phyloP scores from a whole-genome alignment of 345 rosid genomes.

The Arabis hirsuta region DNA sequence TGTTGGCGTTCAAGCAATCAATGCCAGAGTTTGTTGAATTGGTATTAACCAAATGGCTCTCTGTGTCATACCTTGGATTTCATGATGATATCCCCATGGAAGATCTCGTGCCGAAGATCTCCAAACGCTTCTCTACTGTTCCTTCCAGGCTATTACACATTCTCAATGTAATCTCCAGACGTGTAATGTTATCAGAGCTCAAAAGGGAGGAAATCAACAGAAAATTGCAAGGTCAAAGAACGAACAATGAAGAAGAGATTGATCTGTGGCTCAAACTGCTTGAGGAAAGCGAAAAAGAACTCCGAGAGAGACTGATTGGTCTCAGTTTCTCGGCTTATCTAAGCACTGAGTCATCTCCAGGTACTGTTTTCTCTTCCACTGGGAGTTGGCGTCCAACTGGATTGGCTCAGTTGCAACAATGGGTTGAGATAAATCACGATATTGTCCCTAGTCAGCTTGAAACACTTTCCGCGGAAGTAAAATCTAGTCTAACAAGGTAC shows the following conservation, averaged over 20 bases:
- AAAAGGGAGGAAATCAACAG: conserved; percentile 62
- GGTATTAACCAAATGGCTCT: conserved; percentile 71
- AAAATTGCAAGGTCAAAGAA: conserved; percentile 44
- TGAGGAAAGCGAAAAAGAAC: conserved; percentile 73
- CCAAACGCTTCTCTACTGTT: conserved; percentile 50
- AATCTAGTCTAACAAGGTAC: conserved; percentile 52
- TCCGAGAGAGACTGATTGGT: conserved; percentile 75
- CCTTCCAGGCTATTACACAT: conserved; percentile 76
- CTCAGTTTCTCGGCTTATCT: conserved; percentile 60
- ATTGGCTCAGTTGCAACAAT: conserved; percentile 71
- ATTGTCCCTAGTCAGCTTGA: conserved; percentile 48
- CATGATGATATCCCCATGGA: conserved; percentile 46
- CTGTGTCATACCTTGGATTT: conserved; percentile 51
- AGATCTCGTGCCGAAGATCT: conserved; percentile 51
- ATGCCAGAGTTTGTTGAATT: conserved; percentile 63
- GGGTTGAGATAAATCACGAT: conserved; percentile 58
- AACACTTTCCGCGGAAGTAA: conserved; percentile 52
- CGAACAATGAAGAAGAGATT: conserved; percentile 42
- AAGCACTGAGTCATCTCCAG: conserved; percentile 35
- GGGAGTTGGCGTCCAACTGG: conserved; percentile 67
- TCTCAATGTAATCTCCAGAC: conserved; percentile 71
- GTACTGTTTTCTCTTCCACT: conserved; percentile 29
- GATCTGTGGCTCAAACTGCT: conserved; percentile 68
- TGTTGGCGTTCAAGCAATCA: conserved; percentile 68
- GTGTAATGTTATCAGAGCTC: conserved; percentile 60